These are phyloP conservation scores for Aspergillus kassunensis DNA, from an alignment of 495 filamentous ascomycete species.

Conservation along the genomic window DNA sequence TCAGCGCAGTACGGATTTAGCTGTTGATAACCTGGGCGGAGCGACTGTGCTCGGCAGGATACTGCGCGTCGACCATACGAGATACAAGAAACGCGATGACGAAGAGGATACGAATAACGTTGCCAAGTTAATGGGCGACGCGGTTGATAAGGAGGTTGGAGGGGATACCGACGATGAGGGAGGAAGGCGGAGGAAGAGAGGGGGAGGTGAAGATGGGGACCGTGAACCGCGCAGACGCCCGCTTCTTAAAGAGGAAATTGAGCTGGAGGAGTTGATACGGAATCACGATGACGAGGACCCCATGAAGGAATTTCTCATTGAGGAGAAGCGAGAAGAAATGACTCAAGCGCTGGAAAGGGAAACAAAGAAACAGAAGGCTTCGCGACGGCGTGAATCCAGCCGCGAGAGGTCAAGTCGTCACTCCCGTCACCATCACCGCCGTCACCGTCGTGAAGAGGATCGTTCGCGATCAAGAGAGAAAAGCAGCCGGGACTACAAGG, in stretches of 20 bases:
- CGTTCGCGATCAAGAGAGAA: constrained; percentile 31
- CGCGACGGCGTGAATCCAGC: constrained; percentile 33
- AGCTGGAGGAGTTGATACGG: constrained; percentile 67
- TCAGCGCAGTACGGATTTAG: constrained; percentile 90
- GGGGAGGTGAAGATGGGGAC: constrained; percentile 26
- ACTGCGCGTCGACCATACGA: constrained; percentile 84
- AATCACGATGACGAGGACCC: constrained; percentile 94
- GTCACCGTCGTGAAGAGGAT: constrained; percentile 33
- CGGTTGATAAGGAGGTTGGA: constrained; percentile 18
- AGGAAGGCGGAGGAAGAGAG: constrained; percentile 44
- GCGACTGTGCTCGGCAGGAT: constrained; percentile 75
- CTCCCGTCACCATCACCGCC: constrained; percentile 52
- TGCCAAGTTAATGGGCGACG: constrained; percentile 35
- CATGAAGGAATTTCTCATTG: constrained; percentile 86
- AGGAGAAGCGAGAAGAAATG: constrained; percentile 87
- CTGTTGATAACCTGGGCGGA: constrained; percentile 92
- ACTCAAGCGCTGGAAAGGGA: constrained; percentile 60
- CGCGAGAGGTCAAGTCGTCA: constrained; percentile 47
- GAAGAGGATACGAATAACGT: constrained; percentile 67
- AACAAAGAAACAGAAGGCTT: constrained; percentile 38
- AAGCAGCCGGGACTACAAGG: constrained; percentile 23
- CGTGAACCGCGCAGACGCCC: constrained; percentile 36
- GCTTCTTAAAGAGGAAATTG: constrained; percentile 65
- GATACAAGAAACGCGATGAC: constrained; percentile 84
- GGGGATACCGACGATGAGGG: constrained; percentile 30